Base-by-base conservation (phyloP, 495 filamentous ascomycete species). In the Penicillium dipodomyicola region DNA sequence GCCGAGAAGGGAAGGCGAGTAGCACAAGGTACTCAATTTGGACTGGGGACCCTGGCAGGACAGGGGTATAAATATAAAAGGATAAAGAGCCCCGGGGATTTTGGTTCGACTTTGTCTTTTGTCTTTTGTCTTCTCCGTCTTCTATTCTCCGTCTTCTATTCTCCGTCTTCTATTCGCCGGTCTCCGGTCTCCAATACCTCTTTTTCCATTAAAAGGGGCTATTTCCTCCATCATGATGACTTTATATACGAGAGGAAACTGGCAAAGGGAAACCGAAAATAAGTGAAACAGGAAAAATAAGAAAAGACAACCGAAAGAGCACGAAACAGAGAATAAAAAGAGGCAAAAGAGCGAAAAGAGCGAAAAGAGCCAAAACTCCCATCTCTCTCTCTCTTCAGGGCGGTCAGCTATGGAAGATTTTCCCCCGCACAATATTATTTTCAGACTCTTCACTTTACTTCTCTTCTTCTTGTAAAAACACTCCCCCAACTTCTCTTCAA, bases 371-470 rank as follows among this genome's bases (percentile, higher is more conserved):
- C 9, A 29, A 29, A 29, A 8, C 9, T 32, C 30, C 30, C 10
- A 11, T 32, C 30, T 3, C 1, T 35, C 30, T 42, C 10, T 20
- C 2, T 27, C 23, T 25, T 19, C 39, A 48, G 41, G 52, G 52
- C 54, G 54, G 54, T 54, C 54, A 56, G 56, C 52, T 59, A 62
- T 61, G 62, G 58, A 68, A 72, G 59, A 63, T 63, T 69, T 65
- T 58, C 65, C 68, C 72, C 71, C 72, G 72, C 72, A 69, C 60
- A 69, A 67, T 67, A 60, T 68, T 72, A 63, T 58, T 67, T 49
- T 61, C 64, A 54, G 54, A 57, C 52, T 60, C 61, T 52, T 60
- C 54, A 43, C 23, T 25, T 25, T 5, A 43, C 55, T 47, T 63
- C 55, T 55, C 50, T 55, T 49, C 29, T 30, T 56, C 40, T 52